Percentiles rank a stretch among this genome's conserved stretches.
These are phyloP conservation scores for Fonsecaea pedrosoi DNA, from an alignment of 2,329 filamentous ascomycete genomes.

Conservation along the genomic window DNA sequence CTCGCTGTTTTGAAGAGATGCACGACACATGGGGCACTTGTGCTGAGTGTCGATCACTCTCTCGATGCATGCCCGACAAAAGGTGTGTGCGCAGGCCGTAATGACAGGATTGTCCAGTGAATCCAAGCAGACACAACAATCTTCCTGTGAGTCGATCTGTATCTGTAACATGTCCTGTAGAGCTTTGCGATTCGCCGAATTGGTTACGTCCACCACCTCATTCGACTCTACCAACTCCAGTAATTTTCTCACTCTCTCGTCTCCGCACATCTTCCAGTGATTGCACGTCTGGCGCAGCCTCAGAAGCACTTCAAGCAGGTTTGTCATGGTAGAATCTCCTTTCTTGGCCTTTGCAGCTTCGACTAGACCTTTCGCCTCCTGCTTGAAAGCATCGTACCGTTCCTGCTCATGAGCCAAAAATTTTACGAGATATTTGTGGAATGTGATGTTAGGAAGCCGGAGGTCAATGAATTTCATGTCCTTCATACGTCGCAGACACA, in stretches of 20 bases:
- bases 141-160: constrained; percentile 79
- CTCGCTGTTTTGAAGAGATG: constrained; percentile 64
- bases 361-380: constrained; percentile 73
- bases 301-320: constrained; percentile 80
- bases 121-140: constrained; percentile 83
- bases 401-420: constrained; percentile 76
- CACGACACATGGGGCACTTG: constrained; percentile 85
- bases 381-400: constrained; percentile 70
- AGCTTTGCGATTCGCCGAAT: constrained; percentile 70
- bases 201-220: constrained; percentile 70
- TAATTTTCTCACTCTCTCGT: constrained; percentile 74
- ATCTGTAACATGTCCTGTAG: constrained; percentile 78
- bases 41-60: constrained; percentile 75
- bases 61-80: constrained; percentile 75
- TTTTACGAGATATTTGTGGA: constrained; percentile 76
- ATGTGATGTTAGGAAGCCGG: constrained; percentile 75
- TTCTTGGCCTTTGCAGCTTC: constrained; percentile 50
- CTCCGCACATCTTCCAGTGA: constrained; percentile 79
- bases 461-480: constrained; percentile 88
- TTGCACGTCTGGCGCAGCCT: constrained; percentile 86
- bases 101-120: constrained; percentile 75
- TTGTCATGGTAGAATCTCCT: constrained; percentile 68
- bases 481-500: constrained; percentile 82
- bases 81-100: constrained; percentile 82
- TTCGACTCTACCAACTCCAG: constrained; percentile 72